These are phyloP conservation scores for Populus alba DNA, from an alignment of 345 rosid genomes.

Conservation along the genomic window DNA sequence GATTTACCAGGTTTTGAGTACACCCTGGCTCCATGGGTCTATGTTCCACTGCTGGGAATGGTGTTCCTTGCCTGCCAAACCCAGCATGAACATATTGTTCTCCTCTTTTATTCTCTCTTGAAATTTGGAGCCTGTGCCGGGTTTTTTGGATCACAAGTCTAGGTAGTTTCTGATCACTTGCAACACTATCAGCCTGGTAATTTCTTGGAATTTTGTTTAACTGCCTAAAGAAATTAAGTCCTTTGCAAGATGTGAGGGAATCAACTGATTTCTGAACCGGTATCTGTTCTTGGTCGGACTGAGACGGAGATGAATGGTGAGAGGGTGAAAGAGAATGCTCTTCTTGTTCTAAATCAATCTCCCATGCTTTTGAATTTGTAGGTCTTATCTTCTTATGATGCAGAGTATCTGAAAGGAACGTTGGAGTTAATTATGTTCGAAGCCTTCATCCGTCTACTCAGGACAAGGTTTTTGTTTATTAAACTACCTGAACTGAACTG, in stretches of 20 bases:
- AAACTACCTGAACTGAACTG: constrained; percentile 38
- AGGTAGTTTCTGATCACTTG: constrained; percentile 24
- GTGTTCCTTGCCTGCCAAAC: constrained; percentile 28
- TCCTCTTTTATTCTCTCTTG: constrained; percentile 24
- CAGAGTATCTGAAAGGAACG: constrained; percentile 28
- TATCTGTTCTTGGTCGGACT: constrained; percentile 62
- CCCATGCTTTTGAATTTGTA: constrained; percentile 31
- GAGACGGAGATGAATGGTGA: constrained; percentile 67
- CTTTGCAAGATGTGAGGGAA: too few relatives aligned
- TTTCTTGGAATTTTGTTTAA: constrained; percentile 28
- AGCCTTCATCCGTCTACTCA: neutral
- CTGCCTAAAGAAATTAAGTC: constrained; percentile 32
- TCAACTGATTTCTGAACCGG: constrained; percentile 22
- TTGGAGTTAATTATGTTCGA: neutral
- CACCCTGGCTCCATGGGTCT: constrained; percentile 26
- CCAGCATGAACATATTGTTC: constrained; percentile 25
- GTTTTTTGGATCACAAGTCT: constrained; percentile 20
- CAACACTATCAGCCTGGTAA: constrained; percentile 21
- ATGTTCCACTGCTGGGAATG: constrained; percentile 17
- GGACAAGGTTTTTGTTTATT: neutral
- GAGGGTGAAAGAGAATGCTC: constrained; percentile 69
- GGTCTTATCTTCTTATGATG: constrained; percentile 44
- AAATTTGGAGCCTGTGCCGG: constrained; percentile 22
- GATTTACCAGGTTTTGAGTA: constrained; percentile 45
- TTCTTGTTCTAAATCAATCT: constrained; percentile 58